Base-by-base conservation (phyloP, 2,329 filamentous ascomycete species). In the Colletotrichum liriopes region DNA sequence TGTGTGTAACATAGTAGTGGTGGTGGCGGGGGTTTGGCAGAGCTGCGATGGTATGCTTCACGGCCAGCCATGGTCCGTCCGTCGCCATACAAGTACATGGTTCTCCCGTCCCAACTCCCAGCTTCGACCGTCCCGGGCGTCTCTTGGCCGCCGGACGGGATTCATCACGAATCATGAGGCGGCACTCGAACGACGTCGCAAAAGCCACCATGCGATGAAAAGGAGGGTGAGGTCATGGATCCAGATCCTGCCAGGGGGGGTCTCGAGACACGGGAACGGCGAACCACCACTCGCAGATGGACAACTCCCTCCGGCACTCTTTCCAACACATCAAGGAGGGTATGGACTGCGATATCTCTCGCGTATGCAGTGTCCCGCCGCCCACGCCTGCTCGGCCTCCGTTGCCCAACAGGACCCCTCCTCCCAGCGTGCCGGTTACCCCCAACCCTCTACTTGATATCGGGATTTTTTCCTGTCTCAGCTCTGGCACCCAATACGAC, bases 111-210 rank as follows among this genome's bases (percentile, higher is more conserved):
- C 52, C 69, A 64, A 55, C 45, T 60, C 37, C n/a, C 5, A 62
- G n/a, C 45, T n/a, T 29, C 18, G 26, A 16, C 52, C 52, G 51
- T n/a, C 23, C 39, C 5, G 6, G 54, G 39, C n/a, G 37, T 45
- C 29, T 58, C 20, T 41, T 68, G 56, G 59, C 59, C n/a, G 7
- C 43, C 12, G 29, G 32, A 29, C 20, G 32, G 32, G 18, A 51
- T 58, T 62, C 41, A 32, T 69, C 65, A 69, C 59, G 59, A 63
- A 64, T 64, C 69, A 64, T 69, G 65, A 32, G 43, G 43, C 59
- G 54, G 65, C 59, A 72, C 58, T 64, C 69, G 59, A 47, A 69
- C 65, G 52, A 69, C 52, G 52, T 60, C 58, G 69, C 54, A 35
- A 64, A 62, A 69, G 58, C 52, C 60, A 60, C 54, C 43, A 55